Evolutionary conservation across 2,329 filamentous ascomycete species (phyloP), one percentile per base, ranked within the genome.

Genomic region (Thyridium curvatum): DNA sequence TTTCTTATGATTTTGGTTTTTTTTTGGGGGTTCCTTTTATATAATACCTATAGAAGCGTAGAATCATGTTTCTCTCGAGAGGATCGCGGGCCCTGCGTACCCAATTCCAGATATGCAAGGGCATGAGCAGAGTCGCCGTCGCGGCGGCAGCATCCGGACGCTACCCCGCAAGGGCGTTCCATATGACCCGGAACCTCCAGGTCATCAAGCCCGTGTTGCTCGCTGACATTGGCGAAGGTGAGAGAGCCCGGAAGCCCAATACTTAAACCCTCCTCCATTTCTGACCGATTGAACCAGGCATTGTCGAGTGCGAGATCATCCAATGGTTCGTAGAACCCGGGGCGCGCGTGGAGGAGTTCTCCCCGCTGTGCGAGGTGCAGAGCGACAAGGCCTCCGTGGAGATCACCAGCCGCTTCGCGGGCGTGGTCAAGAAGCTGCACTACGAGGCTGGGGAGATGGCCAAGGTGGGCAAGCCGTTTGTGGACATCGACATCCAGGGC

Each of bases 281-380:
- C 49, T 51, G 37, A 45, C 46, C 40, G 30, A 48, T 50, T 30
- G n/a, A 38, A 37, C 32, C 52, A 93, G 93, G 93, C 40, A 98
- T 97, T 55, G 90, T 93, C 58, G 93, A 98, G 67, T 95, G 93
- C 57, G 93, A 98, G 64, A 87, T 98, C 55, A 97, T 97, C 54
- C 93, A 98, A 69, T 98, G 93, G 93, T 98, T 97, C 60, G 91
- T 98, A 49, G 85, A 96, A 65, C 89, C 94, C 36, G 91, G 90
- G 42, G 93, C 93, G 29, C 82, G 86, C 41, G 90, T 98, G 52
- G 90, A 98, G 68, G 91, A 98, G 68, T 98, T 95, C 75, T 93
- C 94, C 52, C 93, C 91, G 43, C 75, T 98, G 34, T 98, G 93
- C 66, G 93, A 98, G 67, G 94, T 98, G 33, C 93, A 97, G 61